These are phyloP conservation scores for Arthonia radiata DNA, from an alignment of 495 filamentous ascomycete genomes.

Conservation along the genomic window DNA sequence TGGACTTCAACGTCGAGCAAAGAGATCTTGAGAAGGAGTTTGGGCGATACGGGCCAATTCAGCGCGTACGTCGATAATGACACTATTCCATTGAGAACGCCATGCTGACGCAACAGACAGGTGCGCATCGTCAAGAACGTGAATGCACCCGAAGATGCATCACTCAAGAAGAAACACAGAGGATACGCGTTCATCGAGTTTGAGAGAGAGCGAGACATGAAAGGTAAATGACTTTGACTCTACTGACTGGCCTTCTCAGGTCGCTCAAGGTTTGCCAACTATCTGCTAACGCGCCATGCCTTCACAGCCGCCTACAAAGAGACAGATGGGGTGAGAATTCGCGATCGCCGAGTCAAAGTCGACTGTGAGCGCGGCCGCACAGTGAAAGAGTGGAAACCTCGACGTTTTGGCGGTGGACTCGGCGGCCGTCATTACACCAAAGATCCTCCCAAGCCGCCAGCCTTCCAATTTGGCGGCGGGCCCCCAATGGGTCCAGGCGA, in stretches of 20 bases:
- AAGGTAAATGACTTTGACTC: slow-evolving; percentile 41
- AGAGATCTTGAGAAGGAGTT: slow-evolving; percentile 87
- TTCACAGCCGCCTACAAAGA: slow-evolving; percentile 52
- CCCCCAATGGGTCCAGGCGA: slow-evolving; percentile 41
- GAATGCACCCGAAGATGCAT: slow-evolving; percentile 39
- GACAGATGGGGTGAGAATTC: slow-evolving; percentile 78
- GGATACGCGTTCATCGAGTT: slow-evolving; percentile 97
- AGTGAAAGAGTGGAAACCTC: slow-evolving; percentile 81
- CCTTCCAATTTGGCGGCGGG: slow-evolving; percentile 24
- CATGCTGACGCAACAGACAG: slow-evolving; percentile 17
- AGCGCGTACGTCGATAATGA: slow-evolving; percentile 35
- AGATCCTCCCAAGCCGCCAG: slow-evolving; percentile 44
- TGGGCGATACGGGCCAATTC: slow-evolving; percentile 80
- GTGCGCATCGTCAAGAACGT: slow-evolving; percentile 63
- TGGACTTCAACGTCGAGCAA: slow-evolving; percentile 70
- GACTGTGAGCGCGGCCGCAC: slow-evolving; percentile 94
- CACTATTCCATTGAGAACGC: neutral
- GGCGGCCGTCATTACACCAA: slow-evolving; percentile 89
- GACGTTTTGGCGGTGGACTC: slow-evolving; percentile 74
- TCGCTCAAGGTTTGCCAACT: slow-evolving; percentile 1
- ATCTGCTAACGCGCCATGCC: slow-evolving; percentile 2
- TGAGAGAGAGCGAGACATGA: slow-evolving; percentile 96
- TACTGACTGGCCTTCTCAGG: slow-evolving; percentile 14
- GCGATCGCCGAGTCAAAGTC: slow-evolving; percentile 72
- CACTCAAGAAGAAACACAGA: slow-evolving; percentile 59